Evolutionary conservation across 257 asterid species (phyloP).

Genomic region (Schizonepeta tenuifolia): DNA sequence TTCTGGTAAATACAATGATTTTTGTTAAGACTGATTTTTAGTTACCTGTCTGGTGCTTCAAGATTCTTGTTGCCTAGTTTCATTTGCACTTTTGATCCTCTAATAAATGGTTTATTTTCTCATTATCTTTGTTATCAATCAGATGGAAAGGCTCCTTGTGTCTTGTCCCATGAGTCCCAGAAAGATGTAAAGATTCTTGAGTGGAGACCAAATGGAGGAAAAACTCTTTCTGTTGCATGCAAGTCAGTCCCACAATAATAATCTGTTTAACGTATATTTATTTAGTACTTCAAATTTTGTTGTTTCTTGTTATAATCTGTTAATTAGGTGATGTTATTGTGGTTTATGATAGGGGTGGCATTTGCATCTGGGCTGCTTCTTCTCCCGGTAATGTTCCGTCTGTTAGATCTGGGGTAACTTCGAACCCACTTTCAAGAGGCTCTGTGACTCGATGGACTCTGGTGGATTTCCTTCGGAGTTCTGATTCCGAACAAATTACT

Average conservation of each 20-base stretch:
- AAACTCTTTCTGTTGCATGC: slow-evolving; percentile 89
- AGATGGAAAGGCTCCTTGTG: slow-evolving; percentile 75
- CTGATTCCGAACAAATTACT: slow-evolving; percentile 71
- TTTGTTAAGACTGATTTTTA: slow-evolving; percentile 10
- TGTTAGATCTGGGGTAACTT: slow-evolving; percentile 72
- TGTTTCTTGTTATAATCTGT: slow-evolving; percentile 22
- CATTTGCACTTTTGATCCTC: slow-evolving; percentile 4
- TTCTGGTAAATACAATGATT: slow-evolving; percentile 56
- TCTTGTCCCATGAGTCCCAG: slow-evolving; percentile 69
- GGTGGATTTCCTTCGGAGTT: slow-evolving; percentile 87
- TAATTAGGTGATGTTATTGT: slow-evolving; percentile 29
- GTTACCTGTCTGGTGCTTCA: slow-evolving; percentile 13
- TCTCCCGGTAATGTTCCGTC: slow-evolving; percentile 83
- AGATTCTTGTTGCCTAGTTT: slow-evolving; percentile 19
- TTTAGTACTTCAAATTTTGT: slow-evolving; percentile 17
- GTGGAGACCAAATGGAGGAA: slow-evolving; percentile 98
- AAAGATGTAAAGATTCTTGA: slow-evolving; percentile 76
- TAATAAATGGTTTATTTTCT: neutral
- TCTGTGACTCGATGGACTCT: slow-evolving; percentile 78
- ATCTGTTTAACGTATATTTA: slow-evolving; percentile 19
- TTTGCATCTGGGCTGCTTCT: slow-evolving; percentile 97
- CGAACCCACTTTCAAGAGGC: slow-evolving; percentile 77
- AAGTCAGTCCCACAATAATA: slow-evolving; percentile 55
- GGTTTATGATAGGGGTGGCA: slow-evolving; percentile 73
- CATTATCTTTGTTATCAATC: slow-evolving; percentile 28